These are phyloP conservation scores for Vitis vinifera DNA, from an alignment of 164 flowering plant genomes.

Conservation along the genomic window DNA sequence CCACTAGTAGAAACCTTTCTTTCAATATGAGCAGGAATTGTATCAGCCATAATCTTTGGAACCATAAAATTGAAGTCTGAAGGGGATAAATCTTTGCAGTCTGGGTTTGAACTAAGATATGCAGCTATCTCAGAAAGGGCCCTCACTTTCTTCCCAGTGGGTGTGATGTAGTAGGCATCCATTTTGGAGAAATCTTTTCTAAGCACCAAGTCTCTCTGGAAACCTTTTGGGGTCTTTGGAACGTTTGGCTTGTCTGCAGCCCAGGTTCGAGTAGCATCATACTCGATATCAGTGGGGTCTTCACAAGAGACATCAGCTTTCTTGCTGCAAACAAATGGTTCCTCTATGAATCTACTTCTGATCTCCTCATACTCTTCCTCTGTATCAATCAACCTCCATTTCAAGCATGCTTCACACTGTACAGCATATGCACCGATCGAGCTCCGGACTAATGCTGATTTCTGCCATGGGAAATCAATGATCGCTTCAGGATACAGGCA, in stretches of 20 bases:
- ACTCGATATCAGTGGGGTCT: slow-evolving; percentile 72
- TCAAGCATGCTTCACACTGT: slow-evolving; percentile 72
- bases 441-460: not conserved
- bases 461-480: slow-evolving; percentile 20
- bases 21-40: slow-evolving; percentile 41
- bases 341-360: slow-evolving; percentile 46
- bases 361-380: slow-evolving; percentile 75
- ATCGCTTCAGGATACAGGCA: not conserved
- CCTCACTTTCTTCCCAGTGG: slow-evolving; percentile 62
- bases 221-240: slow-evolving; percentile 75
- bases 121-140: slow-evolving; percentile 43
- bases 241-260: slow-evolving; percentile 71
- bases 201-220: slow-evolving; percentile 52
- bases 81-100: slow-evolving; percentile 32
- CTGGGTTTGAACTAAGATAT: slow-evolving; percentile 51
- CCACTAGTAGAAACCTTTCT: slow-evolving; percentile 11
- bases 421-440: slow-evolving; percentile 46
- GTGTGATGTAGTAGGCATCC: slow-evolving; percentile 64
- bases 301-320: slow-evolving; percentile 58
- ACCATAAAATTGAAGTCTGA: slow-evolving; percentile 50
- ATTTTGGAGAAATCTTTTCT: slow-evolving; percentile 62
- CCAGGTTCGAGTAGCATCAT: slow-evolving; percentile 67
- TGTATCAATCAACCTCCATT: slow-evolving; percentile 72
- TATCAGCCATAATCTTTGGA: slow-evolving; percentile 72
- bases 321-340: slow-evolving; percentile 54